Evolutionary conservation across 2,329 filamentous ascomycete species (phyloP).

Genomic region (Aspergillus udagawae): DNA sequence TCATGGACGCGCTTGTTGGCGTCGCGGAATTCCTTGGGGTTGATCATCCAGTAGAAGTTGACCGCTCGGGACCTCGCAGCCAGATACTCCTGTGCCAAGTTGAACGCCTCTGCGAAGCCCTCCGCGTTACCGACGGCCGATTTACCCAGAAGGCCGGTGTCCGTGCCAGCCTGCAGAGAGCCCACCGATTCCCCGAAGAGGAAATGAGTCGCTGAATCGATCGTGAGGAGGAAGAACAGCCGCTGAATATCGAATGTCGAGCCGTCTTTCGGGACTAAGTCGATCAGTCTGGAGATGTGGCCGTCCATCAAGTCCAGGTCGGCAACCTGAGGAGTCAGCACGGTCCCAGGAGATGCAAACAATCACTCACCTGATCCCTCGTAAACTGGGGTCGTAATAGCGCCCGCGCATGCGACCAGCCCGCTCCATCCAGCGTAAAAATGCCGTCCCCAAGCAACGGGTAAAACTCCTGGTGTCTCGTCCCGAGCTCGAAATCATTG

Average conservation of each 20-base stretch:
- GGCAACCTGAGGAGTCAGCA: slow-evolving; percentile 20
- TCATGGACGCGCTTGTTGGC: slow-evolving; percentile 42
- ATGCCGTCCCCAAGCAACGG: slow-evolving; percentile 48
- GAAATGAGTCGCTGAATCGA: slow-evolving; percentile 85
- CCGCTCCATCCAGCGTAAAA: slow-evolving; percentile 66
- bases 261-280: slow-evolving; percentile 50
- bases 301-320: slow-evolving; percentile 77
- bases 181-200: slow-evolving; percentile 73
- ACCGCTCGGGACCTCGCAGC: slow-evolving; percentile 26
- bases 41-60: slow-evolving; percentile 36
- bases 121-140: slow-evolving; percentile 29
- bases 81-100: slow-evolving; percentile 30
- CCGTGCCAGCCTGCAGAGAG: slow-evolving; percentile 39
- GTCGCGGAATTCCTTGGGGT: slow-evolving; percentile 37
- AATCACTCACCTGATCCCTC: slow-evolving; percentile 66
- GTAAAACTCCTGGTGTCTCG: slow-evolving; percentile 62
- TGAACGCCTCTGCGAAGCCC: slow-evolving; percentile 37
- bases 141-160: slow-evolving; percentile 49
- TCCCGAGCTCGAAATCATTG: slow-evolving; percentile 73
- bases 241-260: slow-evolving; percentile 65
- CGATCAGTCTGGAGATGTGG: slow-evolving; percentile 68
- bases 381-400: slow-evolving; percentile 83
- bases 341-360: not conserved
- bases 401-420: slow-evolving; percentile 75
- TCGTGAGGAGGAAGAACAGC: slow-evolving; percentile 74